Evolutionary conservation across 2,329 filamentous ascomycete genomes (phyloP), one percentile per base, ranked within the genome.

Genomic region (Verticillium dahliae): DNA sequence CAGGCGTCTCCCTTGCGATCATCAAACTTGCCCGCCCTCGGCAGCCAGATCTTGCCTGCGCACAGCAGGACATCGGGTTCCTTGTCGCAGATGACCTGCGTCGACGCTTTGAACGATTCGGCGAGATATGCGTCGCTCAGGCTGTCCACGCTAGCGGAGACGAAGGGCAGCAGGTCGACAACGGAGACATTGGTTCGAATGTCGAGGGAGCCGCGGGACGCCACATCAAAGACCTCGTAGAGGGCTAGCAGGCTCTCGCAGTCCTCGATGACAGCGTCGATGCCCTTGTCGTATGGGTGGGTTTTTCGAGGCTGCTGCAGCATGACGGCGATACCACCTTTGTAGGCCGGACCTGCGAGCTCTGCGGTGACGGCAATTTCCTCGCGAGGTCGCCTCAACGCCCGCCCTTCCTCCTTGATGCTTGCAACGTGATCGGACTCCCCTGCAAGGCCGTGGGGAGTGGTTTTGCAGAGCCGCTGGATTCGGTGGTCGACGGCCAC

Each of bases 251-350:
- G 60, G 6, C 60, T 65, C 18, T 62, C 50, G 58, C 66, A 67
- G 52, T 65, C 63, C 5, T 62, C 59, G 13, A 67, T 63, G 6
- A 67, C 66, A 22, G 60, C 59, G n/a, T 61, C 60, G 34, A 64
- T 14, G 15, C 66, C 66, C 33, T 62, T 18, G 7, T 59, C 52
- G 50, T 65, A 66, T 22, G 63, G 65, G 45, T 67, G 66, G 9
- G 65, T 62, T 3, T 56, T 14, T 22, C 66, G 66, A 9, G 66
- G 66, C 56, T 67, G 63, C 56, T 67, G 66, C 10, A 67, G 60
- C 22, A 58, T 38, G 27, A 67, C 50, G 34, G 54, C 65, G 58
- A 67, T 66, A 52, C 66, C 66, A 27, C 66, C 66, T 33, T 57
- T 64, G 14, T 31, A 22, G 5, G 61, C 57, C 34, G 65, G 66